Base-by-base conservation (phyloP, 2,329 filamentous ascomycete species). In the Pseudocercospora musae region DNA sequence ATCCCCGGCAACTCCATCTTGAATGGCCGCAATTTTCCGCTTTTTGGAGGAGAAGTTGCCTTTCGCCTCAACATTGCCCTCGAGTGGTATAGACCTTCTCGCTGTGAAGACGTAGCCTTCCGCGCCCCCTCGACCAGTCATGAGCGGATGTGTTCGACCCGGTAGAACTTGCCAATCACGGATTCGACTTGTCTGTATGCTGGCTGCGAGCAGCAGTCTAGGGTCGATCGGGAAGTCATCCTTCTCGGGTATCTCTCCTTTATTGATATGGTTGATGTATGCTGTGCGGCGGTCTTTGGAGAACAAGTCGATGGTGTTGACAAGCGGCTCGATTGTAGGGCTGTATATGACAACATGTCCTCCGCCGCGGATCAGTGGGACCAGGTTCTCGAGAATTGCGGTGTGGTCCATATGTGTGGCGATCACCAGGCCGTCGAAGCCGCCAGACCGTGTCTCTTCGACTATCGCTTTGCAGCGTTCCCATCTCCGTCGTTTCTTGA, bases 51-150 rank as follows among this genome's bases (percentile, higher is more conserved):
- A 75, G 58, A 86, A 87, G 72, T 89, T 89, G 0, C 95, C 95
- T 63, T 92, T 86, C 1, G 94, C 94, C 71, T 92, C 89, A 4
- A 97, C 89, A 69, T 84, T 87, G 1, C 90, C 91, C 70, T 91
- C 85, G 0, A 90, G 87, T 0, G 95, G 95, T 50, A 94, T 79
- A 0, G 95, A 92, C 68, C 88, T 85, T 74, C 89, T 91, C 0
- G 85, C 94, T 27, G 92, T 94, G 69, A 98, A 92, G 3, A 99
- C 75, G 75, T 91, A 99, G 0, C 95, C 95, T 73, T 98, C 94
- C 0, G 92, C 87, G 0, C 94, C 94, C 20, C 95, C 95, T 44
- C 85, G 84, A 40, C 87, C 87, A 63, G 91, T 96, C 95, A 99
- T 99, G 59, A 96, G 77, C 6, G 95, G 95, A 78, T 99, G 95